Evolutionary conservation across 176 grass and related monocot species (phyloP).

Genomic region (Triticum timopheevii): DNA sequence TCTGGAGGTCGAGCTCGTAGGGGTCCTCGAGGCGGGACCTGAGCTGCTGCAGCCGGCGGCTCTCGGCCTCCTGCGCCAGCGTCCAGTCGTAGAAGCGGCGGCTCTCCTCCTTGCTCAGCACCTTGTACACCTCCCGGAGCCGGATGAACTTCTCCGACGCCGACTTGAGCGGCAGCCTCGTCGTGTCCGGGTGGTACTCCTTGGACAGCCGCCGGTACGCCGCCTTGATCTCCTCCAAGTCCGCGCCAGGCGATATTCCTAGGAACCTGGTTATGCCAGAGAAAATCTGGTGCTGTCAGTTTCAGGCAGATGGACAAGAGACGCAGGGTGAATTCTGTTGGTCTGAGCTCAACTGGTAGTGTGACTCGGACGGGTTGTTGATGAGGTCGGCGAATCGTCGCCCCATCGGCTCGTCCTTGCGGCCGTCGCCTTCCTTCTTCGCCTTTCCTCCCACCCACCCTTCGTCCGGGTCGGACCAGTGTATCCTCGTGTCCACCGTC

Average conservation of each 20-base stretch:
- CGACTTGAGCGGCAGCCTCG: slow-evolving; percentile 65
- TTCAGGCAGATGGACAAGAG: neutral
- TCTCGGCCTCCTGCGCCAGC: slow-evolving; percentile 88
- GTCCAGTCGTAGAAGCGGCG: slow-evolving; percentile 97
- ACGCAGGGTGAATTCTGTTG: neutral
- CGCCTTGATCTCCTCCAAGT: slow-evolving; percentile 89
- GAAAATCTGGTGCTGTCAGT: neutral
- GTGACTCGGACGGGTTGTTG: slow-evolving; percentile 56
- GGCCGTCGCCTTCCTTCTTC: slow-evolving; percentile 27
- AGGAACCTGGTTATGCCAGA: slow-evolving; percentile 48
- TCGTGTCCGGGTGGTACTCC: slow-evolving; percentile 98
- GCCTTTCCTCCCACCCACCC: slow-evolving; percentile 75
- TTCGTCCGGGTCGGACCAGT: slow-evolving; percentile 81
- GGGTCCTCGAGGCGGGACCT: slow-evolving; percentile 73
- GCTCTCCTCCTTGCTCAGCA: slow-evolving; percentile 70
- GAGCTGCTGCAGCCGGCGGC: slow-evolving; percentile 75
- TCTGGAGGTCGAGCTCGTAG: slow-evolving; percentile 63
- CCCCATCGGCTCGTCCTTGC: slow-evolving; percentile 46
- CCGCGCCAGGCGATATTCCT: slow-evolving; percentile 52
- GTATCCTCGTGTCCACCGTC: slow-evolving; percentile 90
- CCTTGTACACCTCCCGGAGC: slow-evolving; percentile 81
- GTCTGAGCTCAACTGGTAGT: slow-evolving; percentile 67
- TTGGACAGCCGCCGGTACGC: slow-evolving; percentile 90
- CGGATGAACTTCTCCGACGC: slow-evolving; percentile 88
- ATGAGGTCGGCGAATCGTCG: slow-evolving; percentile 79